Evolutionary conservation across 768 basidiomycete species (phyloP), one percentile per base, ranked within the genome.

Genomic region (Boletellus sp.): DNA sequence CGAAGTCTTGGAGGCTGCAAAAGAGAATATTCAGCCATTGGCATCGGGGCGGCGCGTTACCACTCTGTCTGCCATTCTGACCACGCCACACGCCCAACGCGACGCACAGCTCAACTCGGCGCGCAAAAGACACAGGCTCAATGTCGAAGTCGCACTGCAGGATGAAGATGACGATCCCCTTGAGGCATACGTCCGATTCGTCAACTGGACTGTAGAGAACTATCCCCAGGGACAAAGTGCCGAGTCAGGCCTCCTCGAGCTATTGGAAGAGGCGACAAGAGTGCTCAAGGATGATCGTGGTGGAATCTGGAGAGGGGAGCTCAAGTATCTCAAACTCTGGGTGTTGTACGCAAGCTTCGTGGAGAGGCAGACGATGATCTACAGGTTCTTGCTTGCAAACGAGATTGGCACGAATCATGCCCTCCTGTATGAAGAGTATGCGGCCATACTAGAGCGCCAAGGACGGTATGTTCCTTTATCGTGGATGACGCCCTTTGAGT

Each of bases 301-400:
- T 23, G 84, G 86, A 0, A 74, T 74, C 53, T 97, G 91, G 81
- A 78, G 77, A 59, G 77, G 74, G 48, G 92, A 97, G 61, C 63
- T 90, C 51, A 83, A 89, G 50, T 96, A 97, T 67, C 77, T 98
- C 48, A 92, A 93, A 63, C 73, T 98, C 15, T 99, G 96, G 96
- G 75, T 93, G 44, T 80, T 93, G 41, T 99, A 97, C 66, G 89
- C 94, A 15, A 85, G 84, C 65, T 87, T 90, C 64, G 91, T 98
- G 44, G 94, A 97, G 71, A 83, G 83, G 62, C 87, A 93, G 36
- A 81, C 82, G 15, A 79, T 94, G 66, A 87, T 98, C 56, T 97
- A 88, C 75, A 79, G 83, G 55, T 98, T 94, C 70, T 70, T 97
- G 64, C 76, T 96, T 55, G 85, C 85, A 6, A 94, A 93, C 59